Evolutionary conservation across 2,329 filamentous ascomycete genomes (phyloP), one percentile per base, ranked within the genome.

Genomic region (Aspergillus felis): DNA sequence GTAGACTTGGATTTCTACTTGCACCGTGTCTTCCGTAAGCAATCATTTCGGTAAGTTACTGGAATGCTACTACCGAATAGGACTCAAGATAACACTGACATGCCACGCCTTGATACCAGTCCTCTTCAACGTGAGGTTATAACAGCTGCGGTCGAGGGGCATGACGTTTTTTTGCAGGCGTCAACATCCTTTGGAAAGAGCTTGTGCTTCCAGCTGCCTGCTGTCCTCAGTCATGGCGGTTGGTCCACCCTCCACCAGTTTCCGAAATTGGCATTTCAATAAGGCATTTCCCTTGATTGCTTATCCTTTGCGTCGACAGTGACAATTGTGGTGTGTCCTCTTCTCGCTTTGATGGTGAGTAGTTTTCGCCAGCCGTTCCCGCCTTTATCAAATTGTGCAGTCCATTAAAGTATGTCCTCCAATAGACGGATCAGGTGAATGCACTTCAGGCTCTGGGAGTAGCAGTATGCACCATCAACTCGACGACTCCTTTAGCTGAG

Each of bases 81-180:
- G 35, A 24, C 17, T 47, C 32, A 27, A n/a, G 22, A 55, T 61
- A 24, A 60, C n/a, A 17, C 50, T 51, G 32, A 51, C 24, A 41
- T 22, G 12, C 22, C 24, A 35, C n/a, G 4, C 9, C 17, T 51
- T 35, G n/a, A 35, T 7, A 47, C 6, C 59, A 92, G 91, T 65
- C 91, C 92, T 10, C 79, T 90, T 41, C 93, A 97, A 71, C 86
- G 90, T 58, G 92, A 97, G 68, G 92, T 97, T 56, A 93, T 97
- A 55, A 81, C 83, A 57, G 89, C 91, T 7, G 90, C 90, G 2
- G 81, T 97, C 8, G 85, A 89, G 56, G 89, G 91, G 17, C 82
- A 92, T 61, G 93, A 97, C 87, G 89, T 97, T 47, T 97, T 96
- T 69, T 83, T 97, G 1, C 93, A 97, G 74, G 93, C 93, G 24